A percentile compares a stretch with the other conserved stretches of the same genome.
phyloP scores from a whole-genome alignment of 495 filamentous ascomycete genomes.

The Hypoxylon rickii region DNA sequence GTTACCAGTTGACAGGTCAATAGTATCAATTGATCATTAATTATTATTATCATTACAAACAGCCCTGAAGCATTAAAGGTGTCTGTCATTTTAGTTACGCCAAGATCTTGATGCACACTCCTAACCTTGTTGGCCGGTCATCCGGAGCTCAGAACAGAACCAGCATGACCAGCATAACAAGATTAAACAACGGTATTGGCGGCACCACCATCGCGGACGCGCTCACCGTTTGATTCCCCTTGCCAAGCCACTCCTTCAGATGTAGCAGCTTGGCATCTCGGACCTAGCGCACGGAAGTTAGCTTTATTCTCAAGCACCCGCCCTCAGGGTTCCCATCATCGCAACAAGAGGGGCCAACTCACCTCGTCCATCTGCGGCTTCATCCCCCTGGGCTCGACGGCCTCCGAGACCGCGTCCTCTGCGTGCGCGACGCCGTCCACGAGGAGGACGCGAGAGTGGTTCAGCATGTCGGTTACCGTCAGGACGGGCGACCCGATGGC shows the following conservation, averaged over 20 bases:
- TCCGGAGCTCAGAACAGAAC: neutral
- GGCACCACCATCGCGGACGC: neutral
- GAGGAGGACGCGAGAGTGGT: constrained; percentile 22
- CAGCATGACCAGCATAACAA: neutral
- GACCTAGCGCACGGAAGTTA: constrained; percentile 9
- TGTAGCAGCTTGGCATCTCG: constrained; percentile 23
- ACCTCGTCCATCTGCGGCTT: constrained; percentile 27
- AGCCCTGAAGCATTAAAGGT: too few relatives aligned
- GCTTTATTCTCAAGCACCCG: neutral
- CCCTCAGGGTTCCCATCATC: neutral
- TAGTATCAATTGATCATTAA: too few relatives aligned
- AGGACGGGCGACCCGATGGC: constrained; percentile 27
- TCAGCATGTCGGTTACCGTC: constrained; percentile 9
- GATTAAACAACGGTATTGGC: neutral
- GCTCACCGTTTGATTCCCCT: constrained; percentile 11
- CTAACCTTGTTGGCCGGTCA: too few relatives aligned
- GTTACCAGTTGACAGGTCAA: too few relatives aligned
- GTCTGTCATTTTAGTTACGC: too few relatives aligned
- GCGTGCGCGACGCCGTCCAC: constrained; percentile 20
- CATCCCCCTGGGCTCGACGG: constrained; percentile 14
- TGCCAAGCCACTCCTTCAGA: constrained; percentile 26
- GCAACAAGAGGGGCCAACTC: neutral
- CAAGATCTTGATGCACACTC: too few relatives aligned
- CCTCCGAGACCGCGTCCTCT: constrained; percentile 27
- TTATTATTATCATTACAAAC: too few relatives aligned